Evolutionary conservation across 2,329 filamentous ascomycete species (phyloP).

Genomic region (Fusarium phyllophilum): DNA sequence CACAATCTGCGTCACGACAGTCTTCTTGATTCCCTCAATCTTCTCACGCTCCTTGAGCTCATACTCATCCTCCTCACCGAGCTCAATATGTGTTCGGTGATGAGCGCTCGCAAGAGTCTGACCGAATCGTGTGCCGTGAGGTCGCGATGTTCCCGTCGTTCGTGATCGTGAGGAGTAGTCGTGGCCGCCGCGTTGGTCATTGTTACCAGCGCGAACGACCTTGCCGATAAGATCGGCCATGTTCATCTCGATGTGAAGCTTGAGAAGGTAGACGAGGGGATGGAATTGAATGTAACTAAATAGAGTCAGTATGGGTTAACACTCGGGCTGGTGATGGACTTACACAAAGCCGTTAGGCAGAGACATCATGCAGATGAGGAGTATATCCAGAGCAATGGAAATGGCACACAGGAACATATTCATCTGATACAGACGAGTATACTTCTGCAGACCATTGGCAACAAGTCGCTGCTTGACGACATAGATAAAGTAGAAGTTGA

Average conservation of each 20-base stretch:
- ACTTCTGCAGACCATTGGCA: slow-evolving; percentile 60
- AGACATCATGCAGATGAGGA: slow-evolving; percentile 45
- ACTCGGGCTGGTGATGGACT: not conserved
- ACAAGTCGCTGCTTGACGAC: slow-evolving; percentile 57
- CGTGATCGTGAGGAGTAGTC: slow-evolving; percentile 38
- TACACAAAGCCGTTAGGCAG: slow-evolving; percentile 44
- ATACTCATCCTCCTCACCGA: slow-evolving; percentile 41
- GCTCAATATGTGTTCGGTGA: slow-evolving; percentile 42
- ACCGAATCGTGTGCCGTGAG: slow-evolving; percentile 29
- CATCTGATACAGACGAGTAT: slow-evolving; percentile 56
- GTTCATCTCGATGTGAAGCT: slow-evolving; percentile 46
- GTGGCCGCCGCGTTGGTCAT: slow-evolving; percentile 17
- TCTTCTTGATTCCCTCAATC: slow-evolving; percentile 42
- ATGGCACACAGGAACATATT: slow-evolving; percentile 45
- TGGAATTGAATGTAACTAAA: slow-evolving; percentile 44
- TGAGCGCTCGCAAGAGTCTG: slow-evolving; percentile 34
- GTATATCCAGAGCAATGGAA: slow-evolving; percentile 45
- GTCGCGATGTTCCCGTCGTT: slow-evolving; percentile 14
- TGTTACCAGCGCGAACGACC: slow-evolving; percentile 41
- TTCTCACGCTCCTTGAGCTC: slow-evolving; percentile 40
- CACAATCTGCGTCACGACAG: slow-evolving; percentile 37
- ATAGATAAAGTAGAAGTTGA: slow-evolving; percentile 60
- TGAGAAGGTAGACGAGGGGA: slow-evolving; percentile 43
- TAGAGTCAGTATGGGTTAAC: not conserved
- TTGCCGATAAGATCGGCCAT: slow-evolving; percentile 46